Percentiles rank a stretch among this genome's conserved stretches.
phyloP scores from a whole-genome alignment of 2,329 filamentous ascomycete species.

The Phialocephala sp. region DNA sequence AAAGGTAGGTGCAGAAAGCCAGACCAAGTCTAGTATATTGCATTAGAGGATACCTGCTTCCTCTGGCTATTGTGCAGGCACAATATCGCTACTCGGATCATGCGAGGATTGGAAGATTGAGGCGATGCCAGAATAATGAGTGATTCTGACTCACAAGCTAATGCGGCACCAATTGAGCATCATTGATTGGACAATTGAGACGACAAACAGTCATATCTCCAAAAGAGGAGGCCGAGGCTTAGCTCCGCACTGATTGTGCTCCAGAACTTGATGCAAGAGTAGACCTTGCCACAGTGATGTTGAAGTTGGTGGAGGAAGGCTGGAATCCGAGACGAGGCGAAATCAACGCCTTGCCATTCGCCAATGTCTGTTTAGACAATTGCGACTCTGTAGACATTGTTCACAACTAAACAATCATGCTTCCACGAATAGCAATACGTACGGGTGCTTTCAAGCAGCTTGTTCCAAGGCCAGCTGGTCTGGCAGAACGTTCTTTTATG shows the following conservation, averaged over 20 bases:
- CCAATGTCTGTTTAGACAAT: constrained; percentile 19
- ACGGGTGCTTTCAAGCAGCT: constrained; percentile 25
- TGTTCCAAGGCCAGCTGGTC: constrained; percentile 6
- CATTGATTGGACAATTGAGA: constrained; percentile 4
- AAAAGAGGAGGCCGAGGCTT: neutral
- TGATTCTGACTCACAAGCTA: constrained; percentile 7
- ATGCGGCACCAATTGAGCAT: neutral
- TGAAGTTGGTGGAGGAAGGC: constrained; percentile 23
- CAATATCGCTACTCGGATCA: neutral
- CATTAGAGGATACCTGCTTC: neutral
- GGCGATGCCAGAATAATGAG: neutral
- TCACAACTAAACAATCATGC: constrained; percentile 29
- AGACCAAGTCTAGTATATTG: neutral
- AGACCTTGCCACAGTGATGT: constrained; percentile 13
- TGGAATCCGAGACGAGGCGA: constrained; percentile 24
- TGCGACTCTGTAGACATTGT: neutral
- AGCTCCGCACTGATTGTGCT: neutral
- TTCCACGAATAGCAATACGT: constrained; percentile 29
- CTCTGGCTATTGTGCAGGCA: neutral
- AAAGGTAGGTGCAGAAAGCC: neutral
- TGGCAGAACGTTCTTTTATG: constrained; percentile 27
- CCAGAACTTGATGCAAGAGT: neutral
- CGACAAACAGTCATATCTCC: neutral
- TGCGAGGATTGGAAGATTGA: neutral
- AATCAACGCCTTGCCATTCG: constrained; percentile 21